Conservation (phyloP, 208 protist genomes). For the Crithidia bombi region DNA sequence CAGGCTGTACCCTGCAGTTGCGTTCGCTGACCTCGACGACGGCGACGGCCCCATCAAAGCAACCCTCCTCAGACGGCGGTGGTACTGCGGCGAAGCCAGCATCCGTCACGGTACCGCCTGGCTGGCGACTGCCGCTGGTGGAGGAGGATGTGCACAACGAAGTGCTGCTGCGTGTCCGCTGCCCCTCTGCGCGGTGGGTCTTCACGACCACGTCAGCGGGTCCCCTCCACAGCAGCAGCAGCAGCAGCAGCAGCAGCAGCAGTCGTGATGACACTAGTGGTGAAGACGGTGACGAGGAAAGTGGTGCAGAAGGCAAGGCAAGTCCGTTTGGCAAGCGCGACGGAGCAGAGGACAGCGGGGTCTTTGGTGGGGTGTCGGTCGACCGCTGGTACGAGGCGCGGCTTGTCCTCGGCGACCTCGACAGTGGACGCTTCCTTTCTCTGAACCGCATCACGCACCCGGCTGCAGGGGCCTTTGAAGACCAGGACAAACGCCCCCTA, state of each 20-base stretch:
- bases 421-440: slow-evolving; percentile 33
- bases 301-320: not conserved
- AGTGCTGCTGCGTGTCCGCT: slow-evolving; percentile 29
- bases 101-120: slow-evolving; percentile 23
- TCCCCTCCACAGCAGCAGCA: not conserved
- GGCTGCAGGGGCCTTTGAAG: slow-evolving; percentile 5
- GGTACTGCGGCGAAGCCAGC: not conserved
- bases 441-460: slow-evolving; percentile 3
- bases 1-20: slow-evolving; percentile 47
- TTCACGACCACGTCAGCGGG: not conserved
- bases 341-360: not conserved
- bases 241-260: not conserved
- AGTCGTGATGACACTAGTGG: too few relatives aligned
- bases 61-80: not conserved
- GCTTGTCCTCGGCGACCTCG: slow-evolving; percentile 33
- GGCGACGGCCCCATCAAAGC: not conserved
- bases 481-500: slow-evolving; percentile 49
- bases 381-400: slow-evolving; percentile 34
- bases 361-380: not conserved
- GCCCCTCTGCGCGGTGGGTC: slow-evolving; percentile 29
- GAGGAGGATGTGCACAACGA: slow-evolving; percentile 28
- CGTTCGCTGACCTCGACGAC: not conserved
- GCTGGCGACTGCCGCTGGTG: slow-evolving; percentile 33
- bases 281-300: not conserved
- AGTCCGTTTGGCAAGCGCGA: not conserved